Evolutionary conservation across 176 grass and related monocot genomes (phyloP).

Genomic region (Saccharum spontaneum): DNA sequence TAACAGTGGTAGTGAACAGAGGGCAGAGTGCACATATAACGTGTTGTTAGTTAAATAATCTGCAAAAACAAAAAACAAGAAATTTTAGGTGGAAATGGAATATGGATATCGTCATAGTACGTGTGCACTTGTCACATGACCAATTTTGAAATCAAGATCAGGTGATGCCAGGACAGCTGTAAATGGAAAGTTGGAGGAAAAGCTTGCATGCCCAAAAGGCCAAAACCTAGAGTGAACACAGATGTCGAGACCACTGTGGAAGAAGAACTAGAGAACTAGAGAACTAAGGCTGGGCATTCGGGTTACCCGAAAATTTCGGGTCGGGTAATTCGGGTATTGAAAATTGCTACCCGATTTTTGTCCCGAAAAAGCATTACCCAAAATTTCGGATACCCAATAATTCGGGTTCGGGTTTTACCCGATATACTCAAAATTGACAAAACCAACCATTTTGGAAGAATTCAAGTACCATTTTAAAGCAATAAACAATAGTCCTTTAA

Average conservation of each 20-base stretch:
- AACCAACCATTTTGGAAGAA: too few species aligned
- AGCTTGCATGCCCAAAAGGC: background rate
- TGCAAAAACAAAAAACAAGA: background rate
- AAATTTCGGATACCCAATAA: too few species aligned
- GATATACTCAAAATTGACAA: too few species aligned
- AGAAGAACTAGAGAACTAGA: background rate
- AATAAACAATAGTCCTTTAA: too few species aligned
- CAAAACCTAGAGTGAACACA: background rate
- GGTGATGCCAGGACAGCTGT: background rate
- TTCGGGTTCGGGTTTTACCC: too few species aligned
- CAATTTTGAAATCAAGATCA: background rate
- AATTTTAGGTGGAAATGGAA: background rate
- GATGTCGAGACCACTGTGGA: background rate
- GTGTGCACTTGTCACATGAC: background rate
- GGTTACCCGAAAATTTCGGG: too few species aligned
- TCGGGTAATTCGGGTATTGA: too few species aligned
- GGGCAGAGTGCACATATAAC: background rate
- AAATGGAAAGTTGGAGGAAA: background rate
- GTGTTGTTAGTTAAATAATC: background rate
- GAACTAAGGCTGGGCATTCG: too few species aligned
- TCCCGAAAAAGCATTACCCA: too few species aligned
- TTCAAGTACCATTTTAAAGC: too few species aligned
- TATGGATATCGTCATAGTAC: background rate
- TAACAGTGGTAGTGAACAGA: background rate
- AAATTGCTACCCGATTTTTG: too few species aligned